Conservation (phyloP, 345 rosid species). For the Cochlearia excelsa region DNA sequence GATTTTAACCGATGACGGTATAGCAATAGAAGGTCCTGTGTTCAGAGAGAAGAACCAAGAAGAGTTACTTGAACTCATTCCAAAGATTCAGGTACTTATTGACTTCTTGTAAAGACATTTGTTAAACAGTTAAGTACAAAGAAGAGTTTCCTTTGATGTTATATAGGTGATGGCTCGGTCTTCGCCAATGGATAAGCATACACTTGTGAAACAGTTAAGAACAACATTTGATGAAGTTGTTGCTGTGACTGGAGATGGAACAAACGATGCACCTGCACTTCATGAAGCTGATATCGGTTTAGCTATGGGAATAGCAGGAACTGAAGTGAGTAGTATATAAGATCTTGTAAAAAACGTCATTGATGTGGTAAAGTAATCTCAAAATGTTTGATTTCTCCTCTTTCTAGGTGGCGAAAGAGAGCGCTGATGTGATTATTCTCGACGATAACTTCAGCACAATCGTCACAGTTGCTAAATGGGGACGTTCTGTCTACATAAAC, state of each 20-base stretch:
- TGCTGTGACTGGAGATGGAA: slow-evolving; percentile 92
- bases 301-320: slow-evolving; percentile 97
- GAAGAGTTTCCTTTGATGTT: no score
- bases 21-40: slow-evolving; percentile 87
- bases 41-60: slow-evolving; percentile 74
- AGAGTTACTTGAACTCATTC: slow-evolving; percentile 65
- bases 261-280: slow-evolving; percentile 95
- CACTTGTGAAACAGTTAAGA: slow-evolving; percentile 73
- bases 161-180: slow-evolving; percentile 91
- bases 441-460: slow-evolving; percentile 94
- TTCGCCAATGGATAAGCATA: slow-evolving; percentile 87
- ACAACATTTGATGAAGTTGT: slow-evolving; percentile 81
- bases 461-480: slow-evolving; percentile 91
- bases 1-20: slow-evolving; percentile 76
- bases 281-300: slow-evolving; percentile 95
- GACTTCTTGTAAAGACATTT: neutral
- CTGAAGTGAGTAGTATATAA: slow-evolving; percentile 50
- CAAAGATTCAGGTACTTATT: slow-evolving; percentile 71
- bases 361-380: no score
- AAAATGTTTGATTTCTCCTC: no score
- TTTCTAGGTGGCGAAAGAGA: slow-evolving; percentile 83
- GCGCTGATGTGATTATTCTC: slow-evolving; percentile 87
- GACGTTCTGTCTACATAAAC: slow-evolving; percentile 85
- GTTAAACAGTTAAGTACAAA: no score
- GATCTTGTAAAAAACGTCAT: neutral